These are phyloP conservation scores for Eleusine coracana DNA, from an alignment of 176 grass and related monocot species.

Conservation along the genomic window DNA sequence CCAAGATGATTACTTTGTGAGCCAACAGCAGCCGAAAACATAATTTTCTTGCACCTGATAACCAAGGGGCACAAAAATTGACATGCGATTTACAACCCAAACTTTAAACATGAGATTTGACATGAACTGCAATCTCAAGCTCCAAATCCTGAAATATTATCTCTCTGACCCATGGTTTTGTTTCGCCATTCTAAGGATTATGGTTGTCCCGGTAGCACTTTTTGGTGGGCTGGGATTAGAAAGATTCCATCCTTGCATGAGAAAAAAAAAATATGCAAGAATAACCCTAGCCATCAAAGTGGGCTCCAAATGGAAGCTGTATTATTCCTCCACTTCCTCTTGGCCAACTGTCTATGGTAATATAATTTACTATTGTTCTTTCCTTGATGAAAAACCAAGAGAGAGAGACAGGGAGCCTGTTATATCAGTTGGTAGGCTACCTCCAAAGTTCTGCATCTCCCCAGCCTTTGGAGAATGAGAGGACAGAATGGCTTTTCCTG, in stretches of 20 bases:
- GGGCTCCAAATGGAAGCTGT: constrained; percentile 13
- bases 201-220: neutral
- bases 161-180: neutral
- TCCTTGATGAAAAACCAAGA: constrained; percentile 50
- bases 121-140: neutral
- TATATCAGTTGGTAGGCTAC: constrained; percentile 36
- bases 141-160: neutral
- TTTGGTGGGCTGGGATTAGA: neutral
- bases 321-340: constrained; percentile 15
- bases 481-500: constrained; percentile 33
- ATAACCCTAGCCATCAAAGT: neutral
- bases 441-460: constrained; percentile 46
- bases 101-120: neutral
- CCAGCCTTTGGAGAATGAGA: constrained; percentile 37
- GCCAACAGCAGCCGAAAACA: neutral
- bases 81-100: neutral
- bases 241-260: neutral
- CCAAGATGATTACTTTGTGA: neutral
- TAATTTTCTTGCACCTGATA: neutral
- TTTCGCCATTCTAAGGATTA: neutral
- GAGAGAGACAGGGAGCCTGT: constrained; percentile 55
- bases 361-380: constrained; percentile 38
- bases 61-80: neutral
- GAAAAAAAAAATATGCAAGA: constrained; percentile 7
- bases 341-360: constrained; percentile 2